These are phyloP conservation scores for Phoenix roebelenii DNA, from an alignment of 176 grass and related monocot genomes.

Conservation along the genomic window DNA sequence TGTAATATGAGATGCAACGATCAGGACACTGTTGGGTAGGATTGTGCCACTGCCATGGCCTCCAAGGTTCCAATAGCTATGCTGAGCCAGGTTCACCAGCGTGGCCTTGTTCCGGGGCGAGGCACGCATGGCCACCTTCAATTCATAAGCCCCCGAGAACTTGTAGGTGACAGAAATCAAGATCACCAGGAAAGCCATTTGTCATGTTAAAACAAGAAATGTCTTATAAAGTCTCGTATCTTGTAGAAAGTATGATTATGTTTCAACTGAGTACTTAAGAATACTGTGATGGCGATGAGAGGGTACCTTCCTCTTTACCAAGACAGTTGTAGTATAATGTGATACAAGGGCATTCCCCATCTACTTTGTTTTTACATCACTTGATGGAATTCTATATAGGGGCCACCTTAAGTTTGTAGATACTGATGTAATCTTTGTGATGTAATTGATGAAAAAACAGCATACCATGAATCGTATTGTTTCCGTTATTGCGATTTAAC, in stretches of 20 bases:
- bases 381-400: no score
- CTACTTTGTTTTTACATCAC: conserved; percentile 50
- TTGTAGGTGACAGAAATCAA: conserved; percentile 77
- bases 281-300: no score
- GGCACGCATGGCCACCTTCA: conserved; percentile 42
- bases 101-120: conserved; percentile 49
- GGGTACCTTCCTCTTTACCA: conserved; percentile 57
- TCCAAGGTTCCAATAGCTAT: conserved; percentile 74
- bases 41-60: conserved; percentile 53
- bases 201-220: no score
- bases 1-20: conserved; percentile 38
- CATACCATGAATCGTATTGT: conserved; percentile 26
- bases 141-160: conserved; percentile 29
- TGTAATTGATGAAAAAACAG: no score
- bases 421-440: no score
- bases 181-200: conserved; percentile 56
- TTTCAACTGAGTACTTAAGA: no score
- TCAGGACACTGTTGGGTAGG: conserved; percentile 45
- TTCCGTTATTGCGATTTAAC: conserved; percentile 47
- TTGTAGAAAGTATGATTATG: no score
- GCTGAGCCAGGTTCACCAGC: conserved; percentile 60
- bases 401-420: no score
- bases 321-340: conserved; percentile 60
- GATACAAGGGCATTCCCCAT: conserved; percentile 48
- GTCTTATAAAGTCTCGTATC: no score